These are phyloP conservation scores for Cucumis cinereus DNA, from an alignment of 306 rosid genomes.

Conservation along the genomic window DNA sequence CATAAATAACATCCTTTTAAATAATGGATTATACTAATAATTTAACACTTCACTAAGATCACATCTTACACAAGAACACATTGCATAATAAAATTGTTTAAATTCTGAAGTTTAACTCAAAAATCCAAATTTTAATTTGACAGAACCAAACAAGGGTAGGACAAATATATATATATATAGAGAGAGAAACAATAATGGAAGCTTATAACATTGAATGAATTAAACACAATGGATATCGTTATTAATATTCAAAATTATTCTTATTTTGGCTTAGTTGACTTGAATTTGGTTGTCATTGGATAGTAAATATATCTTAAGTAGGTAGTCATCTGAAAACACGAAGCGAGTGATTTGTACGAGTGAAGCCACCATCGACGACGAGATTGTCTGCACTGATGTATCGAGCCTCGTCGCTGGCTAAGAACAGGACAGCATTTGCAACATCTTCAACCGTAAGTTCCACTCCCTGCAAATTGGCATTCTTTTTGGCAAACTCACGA, in stretches of 20 bases:
- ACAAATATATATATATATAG: neutral
- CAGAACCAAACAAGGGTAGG: neutral
- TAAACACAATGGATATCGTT: neutral
- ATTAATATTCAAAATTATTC: neutral
- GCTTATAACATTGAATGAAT: neutral
- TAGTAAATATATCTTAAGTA: neutral
- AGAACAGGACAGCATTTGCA: constrained; percentile 71
- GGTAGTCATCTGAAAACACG: constrained; percentile 30
- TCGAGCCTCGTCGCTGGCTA: constrained; percentile 68
- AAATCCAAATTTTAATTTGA: neutral
- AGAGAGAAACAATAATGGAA: neutral
- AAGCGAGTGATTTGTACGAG: constrained; percentile 33
- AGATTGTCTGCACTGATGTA: constrained; percentile 67
- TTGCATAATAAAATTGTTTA: neutral
- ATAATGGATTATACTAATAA: too few species aligned
- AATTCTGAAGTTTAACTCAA: neutral
- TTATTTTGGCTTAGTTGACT: neutral
- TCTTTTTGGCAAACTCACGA: constrained; percentile 18
- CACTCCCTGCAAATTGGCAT: constrained; percentile 64
- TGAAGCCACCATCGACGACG: constrained; percentile 69
- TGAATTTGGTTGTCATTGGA: neutral
- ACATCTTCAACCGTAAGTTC: constrained; percentile 52
- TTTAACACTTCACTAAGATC: too few species aligned
- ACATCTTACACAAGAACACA: neutral
- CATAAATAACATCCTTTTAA: too few species aligned